phyloP scores from a whole-genome alignment of 140 eudicot genomes.

The Cichorium intybus region DNA sequence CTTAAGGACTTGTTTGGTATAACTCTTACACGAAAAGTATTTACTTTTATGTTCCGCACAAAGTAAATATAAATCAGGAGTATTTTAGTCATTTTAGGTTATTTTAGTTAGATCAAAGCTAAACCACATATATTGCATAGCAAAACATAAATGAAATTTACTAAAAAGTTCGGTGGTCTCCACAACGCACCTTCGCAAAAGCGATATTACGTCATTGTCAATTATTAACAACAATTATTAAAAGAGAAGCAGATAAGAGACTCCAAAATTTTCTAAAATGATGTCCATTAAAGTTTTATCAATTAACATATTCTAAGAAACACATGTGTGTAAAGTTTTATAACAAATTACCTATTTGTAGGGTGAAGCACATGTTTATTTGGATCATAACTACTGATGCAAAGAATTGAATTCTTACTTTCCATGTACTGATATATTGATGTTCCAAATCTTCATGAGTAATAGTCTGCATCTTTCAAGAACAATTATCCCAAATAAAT shows the following conservation, averaged over 20 bases:
- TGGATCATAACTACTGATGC: not conserved
- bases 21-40: not conserved
- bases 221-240: not conserved
- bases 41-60: not conserved
- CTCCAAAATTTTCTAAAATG: no score
- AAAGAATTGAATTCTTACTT: slow-evolving; percentile 12
- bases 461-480: slow-evolving; percentile 11
- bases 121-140: not conserved
- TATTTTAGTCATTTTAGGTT: not conserved
- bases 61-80: not conserved
- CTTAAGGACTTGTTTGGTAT: not conserved
- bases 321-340: not conserved
- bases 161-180: not conserved
- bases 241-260: not conserved
- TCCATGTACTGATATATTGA: slow-evolving; percentile 12
- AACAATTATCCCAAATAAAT: not conserved
- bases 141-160: not conserved
- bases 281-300: not conserved
- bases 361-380: not conserved
- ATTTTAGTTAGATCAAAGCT: not conserved
- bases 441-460: slow-evolving; percentile 7
- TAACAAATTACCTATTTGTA: not conserved
- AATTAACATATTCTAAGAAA: no score
- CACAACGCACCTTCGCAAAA: not conserved
- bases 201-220: not conserved